A percentile compares a stretch with the other conserved stretches of the same genome.
These are phyloP conservation scores for Cyclospora cayetanensis DNA, from an alignment of 169 alveolate genomes.

Conservation along the genomic window DNA sequence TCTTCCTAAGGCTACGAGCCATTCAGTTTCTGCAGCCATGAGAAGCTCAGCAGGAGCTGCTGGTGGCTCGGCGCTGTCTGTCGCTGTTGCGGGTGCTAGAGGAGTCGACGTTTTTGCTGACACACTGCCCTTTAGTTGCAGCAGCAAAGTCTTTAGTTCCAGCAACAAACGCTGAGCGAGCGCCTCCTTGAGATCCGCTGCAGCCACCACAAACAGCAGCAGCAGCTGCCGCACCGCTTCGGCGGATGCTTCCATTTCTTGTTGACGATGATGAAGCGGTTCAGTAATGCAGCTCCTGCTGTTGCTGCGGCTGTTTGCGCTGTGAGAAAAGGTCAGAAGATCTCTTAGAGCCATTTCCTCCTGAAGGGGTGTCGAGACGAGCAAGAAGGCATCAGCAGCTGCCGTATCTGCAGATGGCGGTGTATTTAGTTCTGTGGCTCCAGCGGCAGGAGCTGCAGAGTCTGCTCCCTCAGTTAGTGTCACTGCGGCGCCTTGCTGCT, in stretches of 20 bases:
- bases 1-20: neutral
- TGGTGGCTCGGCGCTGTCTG: neutral
- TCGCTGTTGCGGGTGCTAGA: conserved; percentile 4
- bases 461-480: neutral
- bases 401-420: neutral
- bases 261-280: neutral
- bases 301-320: neutral
- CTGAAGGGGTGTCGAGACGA: neutral
- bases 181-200: neutral
- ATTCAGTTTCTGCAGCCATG: neutral
- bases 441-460: neutral
- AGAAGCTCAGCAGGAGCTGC: neutral
- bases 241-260: neutral
- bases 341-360: neutral
- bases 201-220: neutral
- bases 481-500: too few species aligned
- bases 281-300: neutral
- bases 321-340: neutral
- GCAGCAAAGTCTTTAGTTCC: neutral
- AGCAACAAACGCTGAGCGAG: neutral
- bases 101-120: neutral
- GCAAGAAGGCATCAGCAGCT: neutral
- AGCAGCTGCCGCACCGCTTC: conserved; percentile 35
- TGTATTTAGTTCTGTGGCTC: neutral
- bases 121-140: neutral